Evolutionary conservation across 495 filamentous ascomycete species (phyloP).

Genomic region (Bombardia bombarda): DNA sequence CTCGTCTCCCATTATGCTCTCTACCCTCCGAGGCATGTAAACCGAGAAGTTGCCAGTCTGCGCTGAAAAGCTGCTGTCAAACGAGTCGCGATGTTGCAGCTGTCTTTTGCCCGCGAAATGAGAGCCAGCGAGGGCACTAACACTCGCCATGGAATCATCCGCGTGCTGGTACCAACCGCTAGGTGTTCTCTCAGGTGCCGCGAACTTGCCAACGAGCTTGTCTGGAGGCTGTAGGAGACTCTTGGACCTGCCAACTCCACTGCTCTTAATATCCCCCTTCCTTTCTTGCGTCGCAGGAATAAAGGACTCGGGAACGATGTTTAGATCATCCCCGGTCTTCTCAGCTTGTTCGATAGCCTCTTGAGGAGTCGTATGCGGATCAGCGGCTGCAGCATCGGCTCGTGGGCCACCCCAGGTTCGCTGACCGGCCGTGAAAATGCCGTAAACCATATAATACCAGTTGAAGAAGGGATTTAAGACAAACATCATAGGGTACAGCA

Average conservation of each 20-base stretch:
- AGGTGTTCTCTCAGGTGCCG: constrained; percentile 49
- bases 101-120: constrained; percentile 21
- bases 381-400: constrained; percentile 82
- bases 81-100: constrained; percentile 55
- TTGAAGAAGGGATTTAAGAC: constrained; percentile 95
- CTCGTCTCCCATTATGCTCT: constrained; percentile 76
- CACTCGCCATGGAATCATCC: constrained; percentile 52
- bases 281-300: constrained; percentile 55
- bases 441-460: constrained; percentile 93
- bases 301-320: constrained; percentile 86
- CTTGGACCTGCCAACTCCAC: constrained; percentile 24
- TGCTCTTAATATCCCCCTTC: constrained; percentile 28
- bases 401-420: constrained; percentile 95
- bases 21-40: constrained; percentile 67
- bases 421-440: constrained; percentile 85
- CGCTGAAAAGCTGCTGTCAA: constrained; percentile 61
- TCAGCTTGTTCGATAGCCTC: constrained; percentile 77
- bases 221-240: constrained; percentile 64
- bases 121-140: constrained; percentile 27
- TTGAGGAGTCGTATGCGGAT: constrained; percentile 68
- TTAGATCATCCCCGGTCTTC: constrained; percentile 79
- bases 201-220: constrained; percentile 64
- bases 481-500: constrained; percentile 96
- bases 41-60: constrained; percentile 56
- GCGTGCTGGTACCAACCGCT: constrained; percentile 56